A percentile compares a stretch with the other conserved stretches of the same genome.
Evolutionary conservation across 1,139 yeast genomes (phyloP).

Genomic region (Taphrina pruni): DNA sequence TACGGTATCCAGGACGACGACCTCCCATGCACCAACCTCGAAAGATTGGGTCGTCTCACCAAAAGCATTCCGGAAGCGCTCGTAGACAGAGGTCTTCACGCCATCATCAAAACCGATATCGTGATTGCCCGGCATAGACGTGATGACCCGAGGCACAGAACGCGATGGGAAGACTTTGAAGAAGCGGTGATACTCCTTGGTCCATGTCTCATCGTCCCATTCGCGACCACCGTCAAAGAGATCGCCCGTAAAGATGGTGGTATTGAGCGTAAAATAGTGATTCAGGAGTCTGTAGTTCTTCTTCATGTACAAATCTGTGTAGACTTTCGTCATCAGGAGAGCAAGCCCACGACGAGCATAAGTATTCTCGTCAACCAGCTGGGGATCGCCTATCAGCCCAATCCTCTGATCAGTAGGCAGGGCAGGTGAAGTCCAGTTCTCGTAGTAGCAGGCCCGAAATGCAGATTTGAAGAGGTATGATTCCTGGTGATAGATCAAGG

Average conservation of each 20-base stretch:
- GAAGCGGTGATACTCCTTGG: conserved; percentile 73
- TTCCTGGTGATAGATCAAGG: conserved; percentile 23
- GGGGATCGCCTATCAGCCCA: conserved; percentile 88
- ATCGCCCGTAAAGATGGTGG: conserved; percentile 84
- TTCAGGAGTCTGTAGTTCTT: conserved; percentile 75
- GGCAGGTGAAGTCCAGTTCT: conserved; percentile 25
- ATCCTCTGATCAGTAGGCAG: conserved; percentile 60
- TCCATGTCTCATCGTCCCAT: conserved; percentile 76
- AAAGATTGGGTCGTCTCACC: conserved; percentile 69
- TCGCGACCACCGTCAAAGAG: conserved; percentile 94
- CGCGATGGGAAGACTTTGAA: conserved; percentile 61
- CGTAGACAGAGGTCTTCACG: conserved; percentile 59
- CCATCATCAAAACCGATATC: conserved; percentile 90
- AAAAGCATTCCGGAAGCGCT: conserved; percentile 72
- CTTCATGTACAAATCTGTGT: conserved; percentile 77
- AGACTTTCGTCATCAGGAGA: conserved; percentile 51
- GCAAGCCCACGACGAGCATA: conserved; percentile 56
- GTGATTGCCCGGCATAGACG: conserved; percentile 88
- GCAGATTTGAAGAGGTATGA: conserved; percentile 30
- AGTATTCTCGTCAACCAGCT: conserved; percentile 78
- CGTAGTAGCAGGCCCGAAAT: conserved; percentile 23
- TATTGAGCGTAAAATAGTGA: conserved; percentile 68
- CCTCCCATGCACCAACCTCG: conserved; percentile 67
- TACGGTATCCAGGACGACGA: conserved; percentile 79
- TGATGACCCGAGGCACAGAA: conserved; percentile 49